phyloP scores from a whole-genome alignment of 345 rosid genomes.

The Moringa oleifera region DNA sequence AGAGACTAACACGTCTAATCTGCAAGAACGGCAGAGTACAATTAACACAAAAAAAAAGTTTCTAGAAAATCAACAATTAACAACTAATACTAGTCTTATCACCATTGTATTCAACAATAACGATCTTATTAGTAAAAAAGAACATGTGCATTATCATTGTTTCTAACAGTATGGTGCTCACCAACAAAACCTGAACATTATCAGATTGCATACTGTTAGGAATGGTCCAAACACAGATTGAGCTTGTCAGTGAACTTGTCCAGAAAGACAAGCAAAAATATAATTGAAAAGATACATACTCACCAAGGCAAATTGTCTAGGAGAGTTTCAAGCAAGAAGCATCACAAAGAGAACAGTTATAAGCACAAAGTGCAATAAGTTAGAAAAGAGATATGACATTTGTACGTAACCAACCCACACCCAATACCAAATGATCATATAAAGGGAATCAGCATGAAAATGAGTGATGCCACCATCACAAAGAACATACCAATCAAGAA shows the following conservation, averaged over 20 bases:
- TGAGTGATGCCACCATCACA: conserved; percentile 10
- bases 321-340: conserved; percentile 28
- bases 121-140: conserved; percentile 79
- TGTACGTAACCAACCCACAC: conserved; percentile 4
- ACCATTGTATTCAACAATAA: conserved; percentile 62
- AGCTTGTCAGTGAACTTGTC: not conserved
- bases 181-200: conserved; percentile 74
- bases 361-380: not conserved
- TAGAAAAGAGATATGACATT: not conserved
- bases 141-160: conserved; percentile 67
- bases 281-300: conserved; percentile 43
- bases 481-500: conserved; percentile 85
- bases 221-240: conserved; percentile 4
- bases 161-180: conserved; percentile 66
- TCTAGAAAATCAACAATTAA: not conserved
- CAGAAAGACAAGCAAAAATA: not conserved
- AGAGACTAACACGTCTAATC: conserved; percentile 89
- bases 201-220: conserved; percentile 6
- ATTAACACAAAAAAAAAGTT: not conserved
- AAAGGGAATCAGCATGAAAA: not conserved
- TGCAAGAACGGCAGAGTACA: conserved; percentile 17
- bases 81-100: conserved; percentile 58
- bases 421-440: not conserved
- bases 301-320: conserved; percentile 95
- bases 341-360: not conserved